A percentile compares a stretch with the other conserved stretches of the same genome.
phyloP scores from a whole-genome alignment of 2,329 filamentous ascomycete species.

The Pyrenophora tritici-repentis region DNA sequence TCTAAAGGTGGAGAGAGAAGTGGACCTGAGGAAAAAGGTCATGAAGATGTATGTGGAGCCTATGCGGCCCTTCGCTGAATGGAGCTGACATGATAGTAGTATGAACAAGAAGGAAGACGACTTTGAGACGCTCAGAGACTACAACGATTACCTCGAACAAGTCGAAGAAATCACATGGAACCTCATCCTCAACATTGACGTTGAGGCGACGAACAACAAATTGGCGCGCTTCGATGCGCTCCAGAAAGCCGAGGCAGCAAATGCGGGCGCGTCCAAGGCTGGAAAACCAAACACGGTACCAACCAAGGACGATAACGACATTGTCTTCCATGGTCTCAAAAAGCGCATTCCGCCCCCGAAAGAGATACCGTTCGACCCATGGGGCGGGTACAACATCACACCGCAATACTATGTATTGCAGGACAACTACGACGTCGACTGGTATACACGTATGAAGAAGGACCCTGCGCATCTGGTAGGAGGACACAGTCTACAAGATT shows the following conservation, averaged over 20 bases:
- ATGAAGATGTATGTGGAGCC: slow-evolving; percentile 56
- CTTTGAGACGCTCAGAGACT: slow-evolving; percentile 81
- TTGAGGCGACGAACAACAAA: slow-evolving; percentile 64
- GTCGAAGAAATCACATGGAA: slow-evolving; percentile 92
- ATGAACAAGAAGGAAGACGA: slow-evolving; percentile 92
- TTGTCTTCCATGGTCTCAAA: slow-evolving; percentile 79
- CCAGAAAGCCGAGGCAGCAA: slow-evolving; percentile 61
- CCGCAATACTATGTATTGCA: slow-evolving; percentile 70
- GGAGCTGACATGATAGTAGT: slow-evolving; percentile 50
- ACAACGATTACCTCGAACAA: slow-evolving; percentile 92
- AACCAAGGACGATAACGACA: slow-evolving; percentile 66
- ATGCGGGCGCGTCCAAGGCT: slow-evolving; percentile 51
- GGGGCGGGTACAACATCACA: slow-evolving; percentile 72
- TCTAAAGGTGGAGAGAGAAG: slow-evolving; percentile 85
- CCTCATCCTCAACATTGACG: slow-evolving; percentile 73
- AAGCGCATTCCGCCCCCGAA: slow-evolving; percentile 63
- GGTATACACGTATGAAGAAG: slow-evolving; percentile 68
- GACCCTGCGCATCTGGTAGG: slow-evolving; percentile 73
- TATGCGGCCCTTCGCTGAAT: background rate
- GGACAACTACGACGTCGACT: slow-evolving; percentile 74
- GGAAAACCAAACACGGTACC: slow-evolving; percentile 29
- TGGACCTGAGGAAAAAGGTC: slow-evolving; percentile 85
- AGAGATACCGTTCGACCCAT: slow-evolving; percentile 84
- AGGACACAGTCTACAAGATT: slow-evolving; percentile 83
- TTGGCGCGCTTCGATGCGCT: slow-evolving; percentile 73